phyloP scores from a whole-genome alignment of 345 rosid species.

The Euphorbia tirucalli region DNA sequence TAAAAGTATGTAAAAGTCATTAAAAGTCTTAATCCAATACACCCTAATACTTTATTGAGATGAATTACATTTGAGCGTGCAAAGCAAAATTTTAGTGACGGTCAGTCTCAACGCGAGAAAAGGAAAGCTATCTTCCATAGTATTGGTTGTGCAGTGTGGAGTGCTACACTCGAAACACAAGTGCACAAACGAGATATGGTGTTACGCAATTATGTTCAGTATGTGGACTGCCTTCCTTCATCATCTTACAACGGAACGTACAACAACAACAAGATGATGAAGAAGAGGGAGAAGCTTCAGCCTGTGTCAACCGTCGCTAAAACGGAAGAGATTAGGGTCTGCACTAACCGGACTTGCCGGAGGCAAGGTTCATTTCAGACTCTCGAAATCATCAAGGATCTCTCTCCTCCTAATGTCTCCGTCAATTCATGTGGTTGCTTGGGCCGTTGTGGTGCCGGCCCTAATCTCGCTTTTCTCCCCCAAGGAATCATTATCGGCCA shows the following conservation, averaged over 20 bases:
- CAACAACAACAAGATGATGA: no score
- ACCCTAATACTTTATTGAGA: no score
- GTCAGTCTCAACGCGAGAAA: no score
- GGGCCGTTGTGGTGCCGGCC: conserved; percentile 88
- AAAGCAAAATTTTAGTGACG: no score
- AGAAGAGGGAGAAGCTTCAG: background rate
- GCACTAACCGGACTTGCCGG: conserved; percentile 44
- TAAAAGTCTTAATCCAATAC: no score
- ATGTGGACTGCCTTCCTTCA: background rate
- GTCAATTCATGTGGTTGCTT: conserved; percentile 70
- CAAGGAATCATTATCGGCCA: conserved; percentile 56
- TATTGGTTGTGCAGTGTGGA: background rate
- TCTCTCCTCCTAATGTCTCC: conserved; percentile 59
- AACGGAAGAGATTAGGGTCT: conserved; percentile 20
- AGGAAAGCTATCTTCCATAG: no score
- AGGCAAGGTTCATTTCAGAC: conserved; percentile 72
- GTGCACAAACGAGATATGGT: background rate
- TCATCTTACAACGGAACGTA: background rate
- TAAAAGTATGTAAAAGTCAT: no score
- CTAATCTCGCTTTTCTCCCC: conserved; percentile 73
- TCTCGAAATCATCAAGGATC: conserved; percentile 51
- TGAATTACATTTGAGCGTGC: no score
- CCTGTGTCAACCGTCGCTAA: background rate
- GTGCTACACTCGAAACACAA: no score
- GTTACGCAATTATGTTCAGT: background rate